Conservation (phyloP, 331 rosid genomes). For the Malus hybrid region DNA sequence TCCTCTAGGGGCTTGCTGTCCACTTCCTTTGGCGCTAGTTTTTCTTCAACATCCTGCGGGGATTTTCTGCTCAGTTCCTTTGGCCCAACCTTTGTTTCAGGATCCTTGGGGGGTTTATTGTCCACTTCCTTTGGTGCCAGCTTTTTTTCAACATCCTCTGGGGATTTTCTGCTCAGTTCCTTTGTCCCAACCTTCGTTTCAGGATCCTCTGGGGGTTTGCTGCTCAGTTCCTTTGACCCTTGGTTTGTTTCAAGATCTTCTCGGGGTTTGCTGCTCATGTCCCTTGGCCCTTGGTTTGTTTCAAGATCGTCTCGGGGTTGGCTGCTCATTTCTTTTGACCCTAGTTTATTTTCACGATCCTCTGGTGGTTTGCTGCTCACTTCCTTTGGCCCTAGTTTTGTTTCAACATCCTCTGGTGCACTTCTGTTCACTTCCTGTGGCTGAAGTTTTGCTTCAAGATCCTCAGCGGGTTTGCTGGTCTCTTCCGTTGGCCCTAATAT, state of each 20-base stretch:
- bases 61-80: background rate
- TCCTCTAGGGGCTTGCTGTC: background rate
- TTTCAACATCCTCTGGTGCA: background rate
- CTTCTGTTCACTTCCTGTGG: background rate
- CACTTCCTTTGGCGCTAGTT: background rate
- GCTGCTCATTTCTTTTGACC: background rate
- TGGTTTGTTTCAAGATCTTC: background rate
- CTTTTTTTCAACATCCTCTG: background rate
- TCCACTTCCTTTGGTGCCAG: background rate
- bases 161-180: background rate
- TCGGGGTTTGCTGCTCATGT: background rate
- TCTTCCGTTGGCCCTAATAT: background rate
- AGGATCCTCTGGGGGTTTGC: background rate
- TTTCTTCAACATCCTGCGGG: background rate
- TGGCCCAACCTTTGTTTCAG: background rate
- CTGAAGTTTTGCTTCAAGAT: background rate
- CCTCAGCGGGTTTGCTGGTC: background rate
- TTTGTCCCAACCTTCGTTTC: background rate
- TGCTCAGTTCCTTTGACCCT: background rate
- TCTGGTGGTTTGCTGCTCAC: background rate
- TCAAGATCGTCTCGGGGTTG: background rate
- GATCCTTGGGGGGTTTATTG: background rate
- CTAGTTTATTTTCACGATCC: background rate
- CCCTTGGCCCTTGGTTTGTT: background rate
- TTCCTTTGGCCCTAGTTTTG: background rate